phyloP scores from a whole-genome alignment of 2,329 filamentous ascomycete genomes.

The Aureobasidium lini region DNA sequence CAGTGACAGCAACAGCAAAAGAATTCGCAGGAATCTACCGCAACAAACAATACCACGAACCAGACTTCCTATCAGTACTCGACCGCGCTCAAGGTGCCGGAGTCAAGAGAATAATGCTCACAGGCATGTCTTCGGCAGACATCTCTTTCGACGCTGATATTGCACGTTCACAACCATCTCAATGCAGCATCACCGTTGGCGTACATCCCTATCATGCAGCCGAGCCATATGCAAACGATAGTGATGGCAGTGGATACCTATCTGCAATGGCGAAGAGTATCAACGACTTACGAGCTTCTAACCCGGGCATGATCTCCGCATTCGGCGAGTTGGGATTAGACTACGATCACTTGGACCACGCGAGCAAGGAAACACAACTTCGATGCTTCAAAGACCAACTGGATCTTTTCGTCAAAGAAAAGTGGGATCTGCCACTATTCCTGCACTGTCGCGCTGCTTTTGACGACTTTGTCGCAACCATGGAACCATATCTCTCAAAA shows the following conservation, averaged over 20 bases:
- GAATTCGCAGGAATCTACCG: constrained; percentile 47
- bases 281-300: constrained; percentile 19
- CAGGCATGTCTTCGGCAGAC: constrained; percentile 34
- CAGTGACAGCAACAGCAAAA: constrained; percentile 27
- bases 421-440: constrained; percentile 34
- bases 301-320: constrained; percentile 31
- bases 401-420: constrained; percentile 30
- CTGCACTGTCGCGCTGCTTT: constrained; percentile 37
- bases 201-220: constrained; percentile 45
- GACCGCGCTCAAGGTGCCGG: constrained; percentile 35
- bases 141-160: constrained; percentile 27
- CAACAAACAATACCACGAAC: constrained; percentile 41
- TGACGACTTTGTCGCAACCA: constrained; percentile 36
- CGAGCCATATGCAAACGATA: constrained; percentile 31
- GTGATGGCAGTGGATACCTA: constrained; percentile 23
- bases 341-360: constrained; percentile 40
- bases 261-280: constrained; percentile 21
- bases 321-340: constrained; percentile 47
- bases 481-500: constrained; percentile 32
- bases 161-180: constrained; percentile 19
- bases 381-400: constrained; percentile 37
- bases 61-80: constrained; percentile 38
- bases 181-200: constrained; percentile 41
- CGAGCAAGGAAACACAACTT: constrained; percentile 36
- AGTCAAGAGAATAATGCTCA: constrained; percentile 35